phyloP scores from a whole-genome alignment of 176 grass and related monocot genomes.

The Tuctoria greenei region DNA sequence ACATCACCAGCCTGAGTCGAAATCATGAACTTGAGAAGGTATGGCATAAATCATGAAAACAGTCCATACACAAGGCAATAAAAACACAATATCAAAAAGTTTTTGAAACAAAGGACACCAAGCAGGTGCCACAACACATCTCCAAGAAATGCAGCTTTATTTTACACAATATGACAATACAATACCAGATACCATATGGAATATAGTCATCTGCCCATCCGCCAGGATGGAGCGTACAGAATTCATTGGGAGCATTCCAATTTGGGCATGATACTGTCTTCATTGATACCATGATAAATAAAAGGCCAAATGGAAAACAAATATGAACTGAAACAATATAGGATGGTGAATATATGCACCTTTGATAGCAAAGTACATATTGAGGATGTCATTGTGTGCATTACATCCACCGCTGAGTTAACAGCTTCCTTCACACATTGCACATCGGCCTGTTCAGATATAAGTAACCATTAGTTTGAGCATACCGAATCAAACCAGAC shows the following conservation, averaged over 20 bases:
- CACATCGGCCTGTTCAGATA: constrained; percentile 64
- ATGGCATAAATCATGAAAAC: background rate
- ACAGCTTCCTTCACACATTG: constrained; percentile 83
- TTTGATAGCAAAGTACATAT: constrained; percentile 74
- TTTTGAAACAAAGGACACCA: background rate
- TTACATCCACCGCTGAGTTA: constrained; percentile 68
- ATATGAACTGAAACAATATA: constrained; percentile 7
- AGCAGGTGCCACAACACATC: background rate
- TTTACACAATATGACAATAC: constrained; percentile 1
- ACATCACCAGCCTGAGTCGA: background rate
- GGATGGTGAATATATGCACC: constrained; percentile 41
- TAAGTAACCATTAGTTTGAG: constrained; percentile 30
- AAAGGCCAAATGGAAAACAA: background rate
- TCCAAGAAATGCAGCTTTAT: background rate
- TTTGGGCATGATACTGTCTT: background rate
- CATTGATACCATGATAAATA: constrained; percentile 6
- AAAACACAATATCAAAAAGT: background rate
- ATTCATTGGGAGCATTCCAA: background rate
- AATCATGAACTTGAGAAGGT: background rate
- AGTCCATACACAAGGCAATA: background rate
- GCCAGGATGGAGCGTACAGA: background rate
- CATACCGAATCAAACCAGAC: constrained; percentile 11
- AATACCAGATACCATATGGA: background rate
- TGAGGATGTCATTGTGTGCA: constrained; percentile 82
- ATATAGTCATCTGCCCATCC: background rate